Base-by-base conservation (phyloP, 306 rosid species). In the Inga laurina region DNA sequence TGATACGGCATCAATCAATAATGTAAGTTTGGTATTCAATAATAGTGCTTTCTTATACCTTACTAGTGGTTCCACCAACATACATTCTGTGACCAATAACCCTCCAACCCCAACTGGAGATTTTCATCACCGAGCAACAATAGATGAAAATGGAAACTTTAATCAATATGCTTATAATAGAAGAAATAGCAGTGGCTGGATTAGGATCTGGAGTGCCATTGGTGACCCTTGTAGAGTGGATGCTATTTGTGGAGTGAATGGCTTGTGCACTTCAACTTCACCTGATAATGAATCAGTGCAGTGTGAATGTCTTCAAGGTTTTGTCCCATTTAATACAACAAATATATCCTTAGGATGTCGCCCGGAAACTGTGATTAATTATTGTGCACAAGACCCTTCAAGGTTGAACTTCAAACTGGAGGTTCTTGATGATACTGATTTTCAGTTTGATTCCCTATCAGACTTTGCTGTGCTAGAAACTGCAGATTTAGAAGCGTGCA, bases 351-450 rank as follows among this genome's bases (percentile, higher is more conserved):
- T 65, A 80, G 87, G 87, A 81, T 86, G 87, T 74, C 84, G 18
- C 18, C 83, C 64, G 39, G 62, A 19, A 35, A 16, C 57, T 30
- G 66, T 72, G 7, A 10, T 81, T 49, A 72, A 87, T 32, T 81
- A 72, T 45, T 87, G 89, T 41, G 13, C 22, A 12, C 37, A 71
- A 22, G 46, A 15, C n/a, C 21, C 77, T 79, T 67, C 81, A 10
- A 6, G 19, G 72, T 66, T 4, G 49, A 77, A 65, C 78, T 83
- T 78, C 65, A 66, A 46, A 10, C 39, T 85, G 49, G 68, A 73
- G 70, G 86, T 74, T 52, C 54, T 86, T 18, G 75, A 82, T 0
- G 88, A 86, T 74, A 71, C 88, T 66, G 88, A 86, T 73, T 79
- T 86, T 32, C 77, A 77, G 39, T 66, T 75, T 48, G 21, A 10